A percentile compares a stretch with the other conserved stretches of the same genome.
phyloP scores from a whole-genome alignment of 2,329 filamentous ascomycete genomes.

The Hirsutella rhossiliensis region DNA sequence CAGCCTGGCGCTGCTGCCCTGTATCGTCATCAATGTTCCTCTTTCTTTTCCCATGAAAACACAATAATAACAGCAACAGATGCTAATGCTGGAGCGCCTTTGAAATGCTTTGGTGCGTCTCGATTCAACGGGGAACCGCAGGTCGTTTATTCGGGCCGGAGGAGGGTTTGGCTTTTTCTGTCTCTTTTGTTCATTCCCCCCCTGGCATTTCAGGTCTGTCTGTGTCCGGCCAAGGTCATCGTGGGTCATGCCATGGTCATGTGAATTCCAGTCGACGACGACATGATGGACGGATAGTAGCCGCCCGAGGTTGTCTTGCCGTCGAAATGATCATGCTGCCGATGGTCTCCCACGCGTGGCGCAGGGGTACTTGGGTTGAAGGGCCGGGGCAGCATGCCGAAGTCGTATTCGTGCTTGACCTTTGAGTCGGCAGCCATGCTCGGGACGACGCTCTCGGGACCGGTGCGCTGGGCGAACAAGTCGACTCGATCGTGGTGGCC shows the following conservation, averaged over 20 bases:
- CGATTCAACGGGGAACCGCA: too few relatives aligned
- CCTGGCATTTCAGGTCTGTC: not conserved
- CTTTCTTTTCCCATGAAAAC: too few relatives aligned
- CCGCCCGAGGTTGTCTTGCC: conserved; percentile 38
- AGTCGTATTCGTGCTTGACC: conserved; percentile 38
- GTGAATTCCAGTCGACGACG: conserved; percentile 35
- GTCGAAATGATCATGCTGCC: conserved; percentile 36
- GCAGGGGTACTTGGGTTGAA: conserved; percentile 14
- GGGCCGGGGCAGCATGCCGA: conserved; percentile 30
- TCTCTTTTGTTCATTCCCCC: not conserved
- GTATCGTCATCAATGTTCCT: too few relatives aligned
- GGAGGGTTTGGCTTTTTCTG: not conserved
- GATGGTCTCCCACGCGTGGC: conserved; percentile 21
- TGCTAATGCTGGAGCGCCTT: too few relatives aligned
- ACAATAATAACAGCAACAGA: too few relatives aligned
- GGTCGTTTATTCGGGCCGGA: not conserved
- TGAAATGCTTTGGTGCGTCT: too few relatives aligned
- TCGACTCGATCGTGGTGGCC: conserved; percentile 34
- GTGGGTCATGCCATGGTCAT: conserved; percentile 22
- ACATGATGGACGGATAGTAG: conserved; percentile 39
- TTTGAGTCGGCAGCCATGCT: conserved; percentile 23
- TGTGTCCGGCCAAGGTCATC: not conserved
- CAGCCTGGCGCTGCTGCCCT: too few relatives aligned
- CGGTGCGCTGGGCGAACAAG: conserved; percentile 30
- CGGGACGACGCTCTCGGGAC: conserved; percentile 20